Conservation (phyloP, 2,329 filamentous ascomycete genomes). For the Calonectria hawksworthii region DNA sequence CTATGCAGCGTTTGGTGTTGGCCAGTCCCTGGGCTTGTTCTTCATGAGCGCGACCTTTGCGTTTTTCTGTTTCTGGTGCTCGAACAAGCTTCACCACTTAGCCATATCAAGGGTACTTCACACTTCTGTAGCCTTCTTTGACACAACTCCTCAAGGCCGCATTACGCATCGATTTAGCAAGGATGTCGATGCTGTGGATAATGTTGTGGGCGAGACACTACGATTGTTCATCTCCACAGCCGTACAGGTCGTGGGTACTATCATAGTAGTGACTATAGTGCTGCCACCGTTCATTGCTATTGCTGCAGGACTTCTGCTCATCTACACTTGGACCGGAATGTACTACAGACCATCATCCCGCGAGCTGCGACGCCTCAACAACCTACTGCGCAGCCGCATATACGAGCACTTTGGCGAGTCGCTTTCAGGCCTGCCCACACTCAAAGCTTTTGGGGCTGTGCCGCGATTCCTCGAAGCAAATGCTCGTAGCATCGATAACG, state of each 20-base stretch:
- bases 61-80: constrained; percentile 51
- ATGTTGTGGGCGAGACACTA: not conserved
- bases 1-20: not conserved
- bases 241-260: not conserved
- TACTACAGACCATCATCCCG: not conserved
- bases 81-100: constrained; percentile 57
- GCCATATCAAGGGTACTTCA: constrained; percentile 36
- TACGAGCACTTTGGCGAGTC: constrained; percentile 3
- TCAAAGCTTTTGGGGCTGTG: not conserved
- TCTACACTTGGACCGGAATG: not conserved
- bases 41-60: constrained; percentile 73
- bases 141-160: not conserved
- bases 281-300: not conserved
- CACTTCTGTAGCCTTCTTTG: constrained; percentile 53
- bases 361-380: not conserved
- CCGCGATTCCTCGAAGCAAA: not conserved
- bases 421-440: not conserved
- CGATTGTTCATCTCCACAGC: not conserved
- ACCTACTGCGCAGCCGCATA: not conserved
- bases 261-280: not conserved
- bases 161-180: constrained; percentile 2
- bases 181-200: not conserved
- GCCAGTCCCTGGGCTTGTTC: constrained; percentile 71
- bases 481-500: not conserved
- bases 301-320: not conserved